Evolutionary conservation across 495 filamentous ascomycete species (phyloP).

Genomic region (Annulohypoxylon moriforme): DNA sequence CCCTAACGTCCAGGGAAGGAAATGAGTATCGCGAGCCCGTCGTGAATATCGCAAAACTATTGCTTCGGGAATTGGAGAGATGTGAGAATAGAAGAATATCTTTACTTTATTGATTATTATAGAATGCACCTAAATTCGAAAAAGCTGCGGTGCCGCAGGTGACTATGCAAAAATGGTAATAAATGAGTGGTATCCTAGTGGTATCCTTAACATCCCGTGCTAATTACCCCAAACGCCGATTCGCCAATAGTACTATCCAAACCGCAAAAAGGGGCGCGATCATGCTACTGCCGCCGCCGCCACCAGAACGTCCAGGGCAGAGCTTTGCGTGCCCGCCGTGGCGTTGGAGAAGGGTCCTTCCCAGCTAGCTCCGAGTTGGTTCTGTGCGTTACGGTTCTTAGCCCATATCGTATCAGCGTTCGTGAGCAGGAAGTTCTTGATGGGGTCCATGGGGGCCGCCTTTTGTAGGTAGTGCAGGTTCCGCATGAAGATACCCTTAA

Average conservation of each 20-base stretch:
- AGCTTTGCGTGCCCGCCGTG: constrained; percentile 71
- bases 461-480: constrained; percentile 70
- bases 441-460: constrained; percentile 62
- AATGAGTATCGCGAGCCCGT: constrained; percentile 13
- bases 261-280: constrained; percentile 6
- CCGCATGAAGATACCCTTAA: constrained; percentile 84
- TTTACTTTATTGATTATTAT: constrained; percentile 36
- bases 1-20: constrained; percentile 17
- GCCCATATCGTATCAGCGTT: constrained; percentile 77
- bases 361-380: constrained; percentile 69
- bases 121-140: constrained; percentile 21
- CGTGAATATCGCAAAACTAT: not conserved
- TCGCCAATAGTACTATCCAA: constrained; percentile 30
- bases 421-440: constrained; percentile 64
- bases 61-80: constrained; percentile 5
- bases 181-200: constrained; percentile 27
- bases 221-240: constrained; percentile 36
- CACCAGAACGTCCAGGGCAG: constrained; percentile 75
- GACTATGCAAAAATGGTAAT: constrained; percentile 29
- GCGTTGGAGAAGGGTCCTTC: constrained; percentile 62
- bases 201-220: constrained; percentile 37
- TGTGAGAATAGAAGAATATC: constrained; percentile 27
- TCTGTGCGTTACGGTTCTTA: constrained; percentile 64
- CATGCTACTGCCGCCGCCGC: constrained; percentile 65
- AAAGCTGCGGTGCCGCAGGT: constrained; percentile 23